These are phyloP conservation scores for Pythium inflatum DNA, from an alignment of 352 stramenopile genomes.

Conservation along the genomic window DNA sequence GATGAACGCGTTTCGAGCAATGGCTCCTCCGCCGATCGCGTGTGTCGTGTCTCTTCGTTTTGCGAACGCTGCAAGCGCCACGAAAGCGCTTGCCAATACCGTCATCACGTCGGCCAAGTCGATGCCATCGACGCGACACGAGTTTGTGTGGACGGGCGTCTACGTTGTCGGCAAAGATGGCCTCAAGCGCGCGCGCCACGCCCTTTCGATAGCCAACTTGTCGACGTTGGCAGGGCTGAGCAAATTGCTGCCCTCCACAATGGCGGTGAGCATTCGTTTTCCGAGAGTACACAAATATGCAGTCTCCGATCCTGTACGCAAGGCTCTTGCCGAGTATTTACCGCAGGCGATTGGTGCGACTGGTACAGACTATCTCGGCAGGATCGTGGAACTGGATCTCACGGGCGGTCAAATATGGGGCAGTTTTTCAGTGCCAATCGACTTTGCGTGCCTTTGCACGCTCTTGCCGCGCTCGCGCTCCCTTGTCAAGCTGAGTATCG, in stretches of 20 bases:
- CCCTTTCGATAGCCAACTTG: background rate
- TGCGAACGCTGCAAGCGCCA: background rate
- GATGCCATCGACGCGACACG: background rate
- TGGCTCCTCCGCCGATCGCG: background rate
- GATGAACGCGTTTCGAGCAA: background rate
- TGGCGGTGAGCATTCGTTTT: background rate
- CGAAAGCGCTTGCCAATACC: background rate
- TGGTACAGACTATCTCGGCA: background rate
- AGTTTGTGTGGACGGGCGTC: background rate
- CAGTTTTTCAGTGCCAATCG: too few relatives aligned
- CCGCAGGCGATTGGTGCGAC: background rate
- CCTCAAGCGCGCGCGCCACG: background rate
- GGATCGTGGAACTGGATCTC: background rate
- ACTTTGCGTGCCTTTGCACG: background rate
- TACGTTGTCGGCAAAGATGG: background rate
- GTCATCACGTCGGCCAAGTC: background rate
- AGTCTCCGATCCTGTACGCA: too few relatives aligned
- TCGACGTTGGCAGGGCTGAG: background rate
- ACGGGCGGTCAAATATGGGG: background rate
- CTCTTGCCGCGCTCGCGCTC: background rate
- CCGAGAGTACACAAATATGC: too few relatives aligned
- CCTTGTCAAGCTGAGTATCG: background rate
- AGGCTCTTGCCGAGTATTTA: background rate
- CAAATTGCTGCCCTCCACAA: background rate
- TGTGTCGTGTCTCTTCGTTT: background rate